Base-by-base conservation (phyloP, 2,329 filamentous ascomycete genomes). In the Colletotrichum sp. region DNA sequence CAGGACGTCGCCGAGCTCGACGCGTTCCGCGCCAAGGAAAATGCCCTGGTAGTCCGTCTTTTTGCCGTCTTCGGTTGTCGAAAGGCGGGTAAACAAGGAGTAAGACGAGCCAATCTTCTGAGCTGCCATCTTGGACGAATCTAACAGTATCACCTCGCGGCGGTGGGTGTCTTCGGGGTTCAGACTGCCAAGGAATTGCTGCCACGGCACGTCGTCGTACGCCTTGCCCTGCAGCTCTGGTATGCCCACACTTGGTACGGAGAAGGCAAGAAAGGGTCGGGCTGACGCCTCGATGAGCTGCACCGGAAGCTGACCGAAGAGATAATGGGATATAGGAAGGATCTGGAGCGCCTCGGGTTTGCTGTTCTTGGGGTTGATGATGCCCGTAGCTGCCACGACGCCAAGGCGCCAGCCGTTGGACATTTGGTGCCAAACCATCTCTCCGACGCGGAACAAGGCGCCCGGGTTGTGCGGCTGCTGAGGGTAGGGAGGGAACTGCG, bases 91-190 rank as follows among this genome's bases (percentile, higher is more conserved):
- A 82, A 89, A 90, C n/a, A 88, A 82, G 0, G 88, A 89, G 79
- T 85, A 89, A 3, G 87, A 88, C 71, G 86, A 84, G 74, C 89
- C 88, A 32, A 90, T 85, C 73, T 86, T 88, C 21, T 83, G 84
- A 6, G 88, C 89, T 2, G 86, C 89, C 79, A 90, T 83, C 78
- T 90, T 90, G 6, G 88, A 90, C 1, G 88, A 88, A 74, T 90
- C 89, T 5, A 90, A 84, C 3, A 83, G 83, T 9, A 89, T 79
- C 12, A 85, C 78, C 61, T 89, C 87, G 21, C 84, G 83, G 74
- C 83, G 84, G n/a, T 83, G 80, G 0, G 80, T 78, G 65, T 87
- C 85, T 21, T 81, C 81, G 4, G 81, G 80, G 5, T 82, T 79
- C 60, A 88, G 82, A 55, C 78, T 75, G 14, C 77, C 73, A 9